phyloP scores from a whole-genome alignment of 768 basidiomycete genomes.

The Pleurotus eryngii region DNA sequence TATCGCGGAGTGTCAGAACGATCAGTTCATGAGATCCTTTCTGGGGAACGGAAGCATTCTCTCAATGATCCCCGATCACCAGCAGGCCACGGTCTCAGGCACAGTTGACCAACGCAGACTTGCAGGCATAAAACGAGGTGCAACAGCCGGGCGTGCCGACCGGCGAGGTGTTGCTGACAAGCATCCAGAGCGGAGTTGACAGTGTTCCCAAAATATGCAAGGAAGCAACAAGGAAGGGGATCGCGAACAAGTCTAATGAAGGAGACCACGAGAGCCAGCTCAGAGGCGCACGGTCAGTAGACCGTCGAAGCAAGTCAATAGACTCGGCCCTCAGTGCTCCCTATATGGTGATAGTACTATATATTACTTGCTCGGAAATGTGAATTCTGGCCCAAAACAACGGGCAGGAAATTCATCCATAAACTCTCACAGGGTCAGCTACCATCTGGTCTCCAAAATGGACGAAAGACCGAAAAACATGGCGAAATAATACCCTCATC shows the following conservation, averaged over 20 bases:
- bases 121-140: constrained; percentile 17
- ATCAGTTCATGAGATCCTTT: constrained; percentile 6
- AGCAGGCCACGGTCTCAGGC: constrained; percentile 35
- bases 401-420: constrained; percentile 7
- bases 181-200: constrained; percentile 8
- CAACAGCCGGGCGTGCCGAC: constrained; percentile 26
- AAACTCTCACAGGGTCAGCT: constrained; percentile 9
- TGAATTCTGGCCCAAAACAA: constrained; percentile 4
- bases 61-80: constrained; percentile 64
- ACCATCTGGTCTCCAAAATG: constrained; percentile 4
- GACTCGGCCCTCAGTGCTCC: neutral
- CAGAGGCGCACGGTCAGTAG: neutral
- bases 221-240: constrained; percentile 9
- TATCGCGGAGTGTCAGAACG: constrained; percentile 14
- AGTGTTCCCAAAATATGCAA: constrained; percentile 9
- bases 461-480: constrained; percentile 3
- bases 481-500: constrained; percentile 1
- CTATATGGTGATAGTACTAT: constrained; percentile 4
- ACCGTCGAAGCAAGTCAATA: constrained; percentile 4
- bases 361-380: neutral
- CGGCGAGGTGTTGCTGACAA: constrained; percentile 2
- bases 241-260: constrained; percentile 9
- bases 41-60: constrained; percentile 19
- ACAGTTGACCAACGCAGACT: constrained; percentile 18
- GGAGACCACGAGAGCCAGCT: constrained; percentile 9